These are phyloP conservation scores for Nannochloropsis granulata DNA, from an alignment of 108 stramenopile genomes.

Conservation along the genomic window DNA sequence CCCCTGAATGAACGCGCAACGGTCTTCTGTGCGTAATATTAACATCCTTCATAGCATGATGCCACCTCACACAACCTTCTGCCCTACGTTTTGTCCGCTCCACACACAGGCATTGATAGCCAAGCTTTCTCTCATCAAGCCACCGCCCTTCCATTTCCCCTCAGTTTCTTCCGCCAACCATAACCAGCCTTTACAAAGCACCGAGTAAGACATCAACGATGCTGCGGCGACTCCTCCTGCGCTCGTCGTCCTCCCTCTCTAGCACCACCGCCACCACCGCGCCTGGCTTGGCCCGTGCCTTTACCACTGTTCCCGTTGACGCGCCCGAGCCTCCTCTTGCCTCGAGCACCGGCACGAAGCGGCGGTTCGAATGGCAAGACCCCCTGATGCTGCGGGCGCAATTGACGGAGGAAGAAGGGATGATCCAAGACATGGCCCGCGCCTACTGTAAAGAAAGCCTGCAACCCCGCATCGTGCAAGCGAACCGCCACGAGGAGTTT, in stretches of 20 bases:
- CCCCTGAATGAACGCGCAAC: no score
- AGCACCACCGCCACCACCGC: no score
- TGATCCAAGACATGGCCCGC: constrained; percentile 45
- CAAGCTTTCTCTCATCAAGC: no score
- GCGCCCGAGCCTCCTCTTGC: neutral
- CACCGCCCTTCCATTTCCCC: no score
- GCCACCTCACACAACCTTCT: no score
- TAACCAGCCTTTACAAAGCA: no score
- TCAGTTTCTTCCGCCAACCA: no score
- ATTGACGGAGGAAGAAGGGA: neutral
- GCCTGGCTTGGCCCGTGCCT: neutral
- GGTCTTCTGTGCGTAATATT: no score
- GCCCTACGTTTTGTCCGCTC: no score
- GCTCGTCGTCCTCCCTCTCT: neutral
- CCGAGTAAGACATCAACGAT: neutral
- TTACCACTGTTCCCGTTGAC: neutral
- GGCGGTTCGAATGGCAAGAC: neutral
- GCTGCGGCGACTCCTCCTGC: neutral
- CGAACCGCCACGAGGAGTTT: constrained; percentile 69
- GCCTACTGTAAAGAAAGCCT: constrained; percentile 63
- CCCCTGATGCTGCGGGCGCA: neutral
- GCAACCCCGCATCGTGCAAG: constrained; percentile 52
- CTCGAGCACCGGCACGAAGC: neutral
- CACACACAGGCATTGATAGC: no score
- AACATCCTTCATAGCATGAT: no score